Evolutionary conservation across 257 asterid species (phyloP), one percentile per base, ranked within the genome.

Genomic region (Thymus quinquecostatus): DNA sequence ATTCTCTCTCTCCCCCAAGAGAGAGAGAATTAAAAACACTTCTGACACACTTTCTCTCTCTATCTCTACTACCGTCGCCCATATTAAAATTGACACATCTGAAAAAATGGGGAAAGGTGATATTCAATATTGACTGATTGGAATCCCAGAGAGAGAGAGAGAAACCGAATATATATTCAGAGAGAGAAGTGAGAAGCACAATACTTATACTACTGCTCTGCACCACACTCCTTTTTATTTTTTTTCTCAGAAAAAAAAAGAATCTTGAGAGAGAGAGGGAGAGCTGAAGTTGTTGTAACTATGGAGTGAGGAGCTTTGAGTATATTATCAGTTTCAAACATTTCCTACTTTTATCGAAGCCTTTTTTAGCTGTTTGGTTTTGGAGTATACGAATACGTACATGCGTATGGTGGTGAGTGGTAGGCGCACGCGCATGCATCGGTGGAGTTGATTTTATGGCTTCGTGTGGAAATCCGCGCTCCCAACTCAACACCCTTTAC

Each of bases 21-120:
- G 57, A 47, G 47, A 50, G 38, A 64, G 21, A 34, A 50, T 10
- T 9, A 62, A 49, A 21, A 75, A 60, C 40, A 58, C 43, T 38
- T 70, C 82, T 73, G 84, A 79, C 84, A 74, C 61, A 71, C 81
- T 63, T 29, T 68, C 56, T 72, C 83, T 72, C 78, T 72, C 76
- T 68, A 68, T 21, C 41, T 10, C 43, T 60, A 29, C 51, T 58
- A 36, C 61, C 60, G 27, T 60, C 57, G 56, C 74, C 59, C 43
- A 44, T 40, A 73, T 47, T 64, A 60, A 69, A 81, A 68, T 55
- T 58, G 68, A 70, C 75, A 70, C 75, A 69, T 79, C 73, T 67
- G 64, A 82, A 38, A 45, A 59, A 73, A 72, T 66, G 74, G 71
- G 29, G 76, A 72, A 75, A 74, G 77, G 73, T 69, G 38, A 68